Base-by-base conservation (phyloP, 805 yeast species). In the Suhomyces vadensis region DNA sequence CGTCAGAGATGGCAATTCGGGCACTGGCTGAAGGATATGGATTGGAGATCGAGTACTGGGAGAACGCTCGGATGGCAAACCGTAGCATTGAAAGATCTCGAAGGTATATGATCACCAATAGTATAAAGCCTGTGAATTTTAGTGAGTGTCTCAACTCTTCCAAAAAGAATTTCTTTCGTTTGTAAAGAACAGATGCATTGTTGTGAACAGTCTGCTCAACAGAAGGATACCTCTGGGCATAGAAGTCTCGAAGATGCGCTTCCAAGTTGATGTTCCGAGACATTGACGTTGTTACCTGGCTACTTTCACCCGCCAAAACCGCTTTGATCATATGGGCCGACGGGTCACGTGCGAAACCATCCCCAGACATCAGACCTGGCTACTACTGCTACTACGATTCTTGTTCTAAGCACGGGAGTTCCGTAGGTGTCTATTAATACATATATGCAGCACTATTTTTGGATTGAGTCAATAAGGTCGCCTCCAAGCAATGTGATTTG, bases 401-500 rank as follows among this genome's bases (percentile, higher is more conserved):
- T n/a, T n/a, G n/a, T n/a, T n/a, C n/a, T n/a, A n/a, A n/a, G n/a
- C n/a, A n/a, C n/a, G n/a, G n/a, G n/a, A n/a, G n/a, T n/a, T n/a
- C n/a, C n/a, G 33, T 10, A 27, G n/a, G 37, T 37, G 26, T 31
- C 41, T 46, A 39, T 41, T 43, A 29, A 20, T 45, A 39, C 35
- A 39, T 40, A 40, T 40, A 24, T 23, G 25, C 43, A 31, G 25
- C 23, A n/a, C 48, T 49, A 48, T 39, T 52, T 50, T 24, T 74
- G 70, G 39, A 80, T 51, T 7, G 58, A 46, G 50, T 64, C 58
- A 36, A 71, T 73, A 46, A 87, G 63, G 48, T 85, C 91, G 43
- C 86, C 87, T 10, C 91, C 88, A 49, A 83, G 69, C 22, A 76
- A 68, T 26, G 75, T 71, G 31, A 94, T 85, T 63, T 92, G 96